Evolutionary conservation across 768 basidiomycete genomes (phyloP), one percentile per base, ranked within the genome.

Genomic region (Amanita thiersii): DNA sequence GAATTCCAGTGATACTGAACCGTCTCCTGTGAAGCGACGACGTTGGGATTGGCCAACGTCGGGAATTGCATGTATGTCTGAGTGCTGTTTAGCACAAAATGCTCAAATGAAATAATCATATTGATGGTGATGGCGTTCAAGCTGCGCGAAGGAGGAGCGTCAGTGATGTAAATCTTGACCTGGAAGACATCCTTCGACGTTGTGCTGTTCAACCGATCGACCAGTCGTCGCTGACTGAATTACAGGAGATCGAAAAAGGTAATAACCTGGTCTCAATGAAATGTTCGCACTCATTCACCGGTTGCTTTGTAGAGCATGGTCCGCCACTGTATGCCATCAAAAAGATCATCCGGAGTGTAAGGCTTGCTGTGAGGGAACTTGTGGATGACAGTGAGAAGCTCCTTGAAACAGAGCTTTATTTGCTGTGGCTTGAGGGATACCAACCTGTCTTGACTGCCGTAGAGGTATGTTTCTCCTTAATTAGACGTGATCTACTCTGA

Each of bases 391-490:
- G 52, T 20, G 48, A 46, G 14, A 62, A 58, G 49, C 56, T 61
- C 19, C 52, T 70, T 8, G 64, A 69, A 46, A 65, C 64, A 0
- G 69, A 72, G 45, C 48, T 72, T 20, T 72, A 69, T 50, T 48
- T 63, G 29, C 55, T 58, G 35, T 72, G 69, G 70, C 46, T 70
- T 26, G 50, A 62, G 29, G 65, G 62, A 24, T 52, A 63, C 11
- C 56, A 66, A 11, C 66, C 63, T 47, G 63, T 66, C 9, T 49
- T 62, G 12, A 52, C 47, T 21, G 69, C 61, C 5, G 48, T 69
- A 7, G 56, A 65, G 51, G 70, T 70, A 30, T 29, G 63, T 49
- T 3, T 18, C 37, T 17, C 5, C 12, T 26, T 12, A 4, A 32
- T 7, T 20, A 2, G 23, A 10, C 8, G 4, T n/a, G 10, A 11